Conservation (phyloP, 2,329 filamentous ascomycete species). For the Aspergillus clavatus region DNA sequence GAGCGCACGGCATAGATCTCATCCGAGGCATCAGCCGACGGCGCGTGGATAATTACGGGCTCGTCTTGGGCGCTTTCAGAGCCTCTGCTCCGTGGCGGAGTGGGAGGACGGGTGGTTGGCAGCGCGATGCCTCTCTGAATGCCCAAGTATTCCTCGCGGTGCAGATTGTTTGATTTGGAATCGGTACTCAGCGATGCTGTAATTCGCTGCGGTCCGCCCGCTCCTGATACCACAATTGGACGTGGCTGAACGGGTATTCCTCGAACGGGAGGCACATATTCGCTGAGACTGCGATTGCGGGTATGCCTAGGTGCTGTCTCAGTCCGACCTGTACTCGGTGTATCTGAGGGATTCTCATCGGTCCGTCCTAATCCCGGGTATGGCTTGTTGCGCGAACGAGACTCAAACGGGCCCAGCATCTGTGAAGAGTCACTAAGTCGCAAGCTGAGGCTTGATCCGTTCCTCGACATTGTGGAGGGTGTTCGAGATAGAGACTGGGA, state of each 20-base stretch:
- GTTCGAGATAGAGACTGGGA: conserved; percentile 44
- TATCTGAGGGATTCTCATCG: conserved; percentile 22
- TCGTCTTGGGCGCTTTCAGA: conserved; percentile 50
- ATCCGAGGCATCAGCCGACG: conserved; percentile 21
- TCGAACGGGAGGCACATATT: conserved; percentile 69
- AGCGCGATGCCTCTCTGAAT: conserved; percentile 67
- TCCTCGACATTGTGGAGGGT: conserved; percentile 38
- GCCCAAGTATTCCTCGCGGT: conserved; percentile 77
- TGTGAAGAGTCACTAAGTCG: conserved; percentile 35
- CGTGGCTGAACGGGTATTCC: conserved; percentile 62
- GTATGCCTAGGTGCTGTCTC: conserved; percentile 46
- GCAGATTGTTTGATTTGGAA: conserved; percentile 43
- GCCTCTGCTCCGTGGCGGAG: conserved; percentile 70
- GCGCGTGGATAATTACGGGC: conserved; percentile 21
- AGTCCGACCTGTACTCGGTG: conserved; percentile 20
- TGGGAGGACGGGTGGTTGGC: conserved; percentile 61
- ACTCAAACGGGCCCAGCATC: conserved; percentile 26
- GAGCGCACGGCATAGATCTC: conserved; percentile 69
- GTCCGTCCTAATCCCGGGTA: conserved; percentile 38
- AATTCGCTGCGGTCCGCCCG: conserved; percentile 43
- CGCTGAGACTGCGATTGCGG: conserved; percentile 80
- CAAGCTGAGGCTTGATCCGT: conserved; percentile 32
- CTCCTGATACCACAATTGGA: conserved; percentile 67
- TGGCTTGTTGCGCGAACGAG: conserved; percentile 32
- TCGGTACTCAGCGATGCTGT: conserved; percentile 47